Conservation (phyloP, 257 asterid species). For the Nicotiana tabacum region DNA sequence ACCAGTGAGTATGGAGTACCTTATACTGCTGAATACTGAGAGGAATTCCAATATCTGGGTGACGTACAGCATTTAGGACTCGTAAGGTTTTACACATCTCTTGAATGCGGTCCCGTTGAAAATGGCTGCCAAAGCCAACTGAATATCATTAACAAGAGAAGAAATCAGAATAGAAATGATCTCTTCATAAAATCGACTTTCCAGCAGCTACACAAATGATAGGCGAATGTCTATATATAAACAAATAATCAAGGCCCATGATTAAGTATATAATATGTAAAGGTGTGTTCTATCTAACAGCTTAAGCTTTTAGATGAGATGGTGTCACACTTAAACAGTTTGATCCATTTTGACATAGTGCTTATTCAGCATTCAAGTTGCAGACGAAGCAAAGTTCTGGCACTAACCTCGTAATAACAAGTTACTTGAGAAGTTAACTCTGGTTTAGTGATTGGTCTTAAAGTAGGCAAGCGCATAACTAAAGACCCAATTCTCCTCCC, state of each 20-base stretch:
- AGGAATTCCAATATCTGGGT: constrained; percentile 73
- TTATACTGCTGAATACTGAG: constrained; percentile 92
- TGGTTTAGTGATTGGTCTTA: neutral
- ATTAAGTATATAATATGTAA: neutral
- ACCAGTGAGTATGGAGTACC: constrained; percentile 37
- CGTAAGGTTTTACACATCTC: constrained; percentile 82
- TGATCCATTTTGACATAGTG: neutral
- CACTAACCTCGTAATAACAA: neutral
- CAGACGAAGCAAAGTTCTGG: neutral
- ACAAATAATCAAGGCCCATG: neutral
- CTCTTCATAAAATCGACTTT: constrained; percentile 21
- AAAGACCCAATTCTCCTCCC: neutral
- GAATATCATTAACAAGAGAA: constrained; percentile 72
- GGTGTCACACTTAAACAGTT: neutral
- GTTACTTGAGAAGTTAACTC: neutral
- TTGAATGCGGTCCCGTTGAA: constrained; percentile 78
- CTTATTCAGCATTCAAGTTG: neutral
- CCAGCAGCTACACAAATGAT: neutral
- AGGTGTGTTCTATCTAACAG: no score
- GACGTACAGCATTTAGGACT: constrained; percentile 82
- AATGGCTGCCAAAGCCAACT: constrained; percentile 93
- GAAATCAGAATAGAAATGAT: constrained; percentile 46
- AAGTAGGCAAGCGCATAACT: neutral
- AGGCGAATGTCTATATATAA: neutral
- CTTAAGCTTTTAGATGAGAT: no score